Evolutionary conservation across 495 filamentous ascomycete genomes (phyloP).

Genomic region (Xylona heveae): DNA sequence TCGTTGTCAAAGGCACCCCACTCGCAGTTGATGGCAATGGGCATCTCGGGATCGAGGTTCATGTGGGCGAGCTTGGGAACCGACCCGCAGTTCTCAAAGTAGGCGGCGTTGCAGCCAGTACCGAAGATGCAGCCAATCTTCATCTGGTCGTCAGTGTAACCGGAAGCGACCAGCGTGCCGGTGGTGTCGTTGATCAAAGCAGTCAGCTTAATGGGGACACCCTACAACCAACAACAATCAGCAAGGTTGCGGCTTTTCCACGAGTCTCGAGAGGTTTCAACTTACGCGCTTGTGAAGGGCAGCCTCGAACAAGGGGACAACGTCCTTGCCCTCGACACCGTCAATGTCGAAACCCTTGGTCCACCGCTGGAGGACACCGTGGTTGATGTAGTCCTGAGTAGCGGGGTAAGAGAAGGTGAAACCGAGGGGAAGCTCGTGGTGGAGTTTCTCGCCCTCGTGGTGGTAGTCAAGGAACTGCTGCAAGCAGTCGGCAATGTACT

Average conservation of each 20-base stretch:
- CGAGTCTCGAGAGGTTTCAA: constrained; percentile 1
- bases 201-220: constrained; percentile 78
- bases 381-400: constrained; percentile 89
- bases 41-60: constrained; percentile 72
- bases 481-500: constrained; percentile 92
- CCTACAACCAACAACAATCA: constrained; percentile 21
- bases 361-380: constrained; percentile 90
- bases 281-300: constrained; percentile 58
- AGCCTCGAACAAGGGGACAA: constrained; percentile 79
- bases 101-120: constrained; percentile 94
- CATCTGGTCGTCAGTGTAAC: constrained; percentile 80
- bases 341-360: constrained; percentile 98
- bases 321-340: constrained; percentile 85
- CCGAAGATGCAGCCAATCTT: constrained; percentile 97
- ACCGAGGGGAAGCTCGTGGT: constrained; percentile 55
- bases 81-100: constrained; percentile 84
- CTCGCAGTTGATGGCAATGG: constrained; percentile 98
- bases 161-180: constrained; percentile 94
- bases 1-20: constrained; percentile 99
- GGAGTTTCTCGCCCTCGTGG: constrained; percentile 42
- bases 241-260: constrained; percentile 1
- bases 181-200: constrained; percentile 97
- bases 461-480: constrained; percentile 91
- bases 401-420: constrained; percentile 99
- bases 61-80: constrained; percentile 88